Evolutionary conservation across 768 basidiomycete species (phyloP).

Genomic region (Mycena maculata): DNA sequence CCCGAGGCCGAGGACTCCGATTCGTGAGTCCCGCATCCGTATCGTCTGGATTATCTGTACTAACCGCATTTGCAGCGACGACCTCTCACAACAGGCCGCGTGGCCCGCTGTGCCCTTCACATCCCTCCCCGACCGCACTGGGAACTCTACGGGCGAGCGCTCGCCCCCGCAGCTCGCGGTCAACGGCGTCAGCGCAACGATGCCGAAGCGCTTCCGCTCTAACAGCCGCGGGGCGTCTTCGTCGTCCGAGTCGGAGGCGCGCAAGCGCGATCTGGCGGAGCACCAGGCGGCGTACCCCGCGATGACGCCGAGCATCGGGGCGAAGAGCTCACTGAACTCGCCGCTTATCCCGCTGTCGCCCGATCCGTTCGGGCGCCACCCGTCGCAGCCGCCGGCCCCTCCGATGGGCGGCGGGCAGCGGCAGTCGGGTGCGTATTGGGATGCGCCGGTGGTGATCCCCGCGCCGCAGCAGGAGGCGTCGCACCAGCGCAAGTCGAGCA

Average conservation of each 20-base stretch:
- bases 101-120: slow-evolving; percentile 63
- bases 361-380: slow-evolving; percentile 82
- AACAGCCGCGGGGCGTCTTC: slow-evolving; percentile 33
- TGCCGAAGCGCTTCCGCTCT: slow-evolving; percentile 61
- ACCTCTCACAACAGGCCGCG: slow-evolving; percentile 35
- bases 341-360: slow-evolving; percentile 87
- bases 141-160: slow-evolving; percentile 48
- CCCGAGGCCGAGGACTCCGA: slow-evolving; percentile 20
- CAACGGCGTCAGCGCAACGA: slow-evolving; percentile 74
- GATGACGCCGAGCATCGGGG: slow-evolving; percentile 41
- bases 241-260: slow-evolving; percentile 59
- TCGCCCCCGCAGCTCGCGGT: slow-evolving; percentile 74
- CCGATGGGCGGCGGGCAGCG: slow-evolving; percentile 24
- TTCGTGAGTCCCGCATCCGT: slow-evolving; percentile 4
- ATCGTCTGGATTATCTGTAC: not conserved
- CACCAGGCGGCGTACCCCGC: slow-evolving; percentile 56
- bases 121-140: slow-evolving; percentile 38
- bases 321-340: slow-evolving; percentile 51
- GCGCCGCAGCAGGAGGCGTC: slow-evolving; percentile 37
- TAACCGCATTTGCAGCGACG: slow-evolving; percentile 14
- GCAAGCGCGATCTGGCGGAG: slow-evolving; percentile 63
- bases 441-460: slow-evolving; percentile 38
- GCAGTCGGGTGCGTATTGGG: slow-evolving; percentile 58
- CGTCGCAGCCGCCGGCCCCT: slow-evolving; percentile 59
- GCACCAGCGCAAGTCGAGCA: slow-evolving; percentile 33